These are phyloP conservation scores for Wickerhamiella hasegawae DNA, from an alignment of 805 yeast genomes.

Conservation along the genomic window DNA sequence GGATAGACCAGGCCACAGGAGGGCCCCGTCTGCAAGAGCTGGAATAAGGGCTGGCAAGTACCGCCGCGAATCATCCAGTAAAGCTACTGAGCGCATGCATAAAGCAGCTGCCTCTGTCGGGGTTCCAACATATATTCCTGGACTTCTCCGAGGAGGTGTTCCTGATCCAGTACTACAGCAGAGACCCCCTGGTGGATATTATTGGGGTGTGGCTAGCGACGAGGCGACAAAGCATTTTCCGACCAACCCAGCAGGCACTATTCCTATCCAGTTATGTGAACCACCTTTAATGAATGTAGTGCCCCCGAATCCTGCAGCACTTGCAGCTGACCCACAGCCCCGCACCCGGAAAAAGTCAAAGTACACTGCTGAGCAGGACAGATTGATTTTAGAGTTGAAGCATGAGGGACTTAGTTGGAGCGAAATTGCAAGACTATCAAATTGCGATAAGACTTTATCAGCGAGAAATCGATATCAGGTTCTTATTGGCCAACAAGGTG, in stretches of 20 bases:
- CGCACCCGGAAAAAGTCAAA: conserved; percentile 50
- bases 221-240: conserved; percentile 2
- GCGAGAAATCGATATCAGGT: conserved; percentile 71
- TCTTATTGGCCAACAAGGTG: conserved; percentile 69
- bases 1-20: too few relatives aligned
- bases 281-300: conserved; percentile 32
- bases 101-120: too few relatives aligned
- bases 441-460: conserved; percentile 51
- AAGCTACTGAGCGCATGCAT: too few relatives aligned
- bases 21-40: too few relatives aligned
- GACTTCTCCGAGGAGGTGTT: too few relatives aligned
- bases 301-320: conserved; percentile 29
- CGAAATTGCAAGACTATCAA: conserved; percentile 50
- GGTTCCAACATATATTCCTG: too few relatives aligned
- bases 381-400: conserved; percentile 43
- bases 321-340: conserved; percentile 29
- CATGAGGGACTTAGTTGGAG: conserved; percentile 53
- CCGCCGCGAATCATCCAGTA: too few relatives aligned
- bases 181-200: conserved; percentile 13
- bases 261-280: conserved; percentile 25
- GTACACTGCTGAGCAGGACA: conserved; percentile 53
- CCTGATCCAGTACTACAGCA: too few relatives aligned
- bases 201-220: conserved; percentile 10
- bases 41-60: too few relatives aligned
- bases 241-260: conserved; percentile 2